Base-by-base conservation (phyloP, 371 early-diverging fungal species). In the Mortierella sp. region DNA sequence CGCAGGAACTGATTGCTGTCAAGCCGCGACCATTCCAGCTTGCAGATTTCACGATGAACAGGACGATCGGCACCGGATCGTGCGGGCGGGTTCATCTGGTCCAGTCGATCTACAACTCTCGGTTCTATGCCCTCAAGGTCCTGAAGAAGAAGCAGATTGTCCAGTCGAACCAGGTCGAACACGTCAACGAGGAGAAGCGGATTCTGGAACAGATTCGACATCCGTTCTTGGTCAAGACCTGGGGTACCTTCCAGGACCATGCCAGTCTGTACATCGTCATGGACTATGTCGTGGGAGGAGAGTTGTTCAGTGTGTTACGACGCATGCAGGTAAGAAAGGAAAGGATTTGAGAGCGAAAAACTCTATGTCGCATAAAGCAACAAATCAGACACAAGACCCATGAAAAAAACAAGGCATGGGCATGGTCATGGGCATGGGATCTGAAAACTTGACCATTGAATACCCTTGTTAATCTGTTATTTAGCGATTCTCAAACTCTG, bases 71-170 rank as follows among this genome's bases (percentile, higher is more conserved):
- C 14, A 96, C 97, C 1, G 99, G 99, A n/a, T 95, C 97, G 5
- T 98, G 98, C 89, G 98, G 98, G 9, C 93, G 97, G n/a, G 99
- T 99, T 44, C 95, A 94, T 86, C 87, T 98, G 24, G 95, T 94
- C 24, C 90, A 88, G 39, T 90, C 90, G 40, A 90, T 90, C 71
- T 79, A 79, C 48, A 93, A 91, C 43, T 89, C 89, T 31, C 90
- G 91, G 66, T 95, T 90, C 86, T 96, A 93, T 83, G 98, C 98
- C 3, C 92, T 96, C 87, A 98, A 98, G 82, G 94, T 96, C 11
- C 89, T 98, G 71, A 90, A 92, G 68, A 97, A 96, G 79, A 72
- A 89, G 48, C 93, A 95, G 74, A 90, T 98, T 50, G 92, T 97
- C 39, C 86, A 90, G 68, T 88, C 94, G 71, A 94, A 95, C 80